These are phyloP conservation scores for Moelleriella libera DNA, from an alignment of 2,329 filamentous ascomycete species.

Conservation along the genomic window DNA sequence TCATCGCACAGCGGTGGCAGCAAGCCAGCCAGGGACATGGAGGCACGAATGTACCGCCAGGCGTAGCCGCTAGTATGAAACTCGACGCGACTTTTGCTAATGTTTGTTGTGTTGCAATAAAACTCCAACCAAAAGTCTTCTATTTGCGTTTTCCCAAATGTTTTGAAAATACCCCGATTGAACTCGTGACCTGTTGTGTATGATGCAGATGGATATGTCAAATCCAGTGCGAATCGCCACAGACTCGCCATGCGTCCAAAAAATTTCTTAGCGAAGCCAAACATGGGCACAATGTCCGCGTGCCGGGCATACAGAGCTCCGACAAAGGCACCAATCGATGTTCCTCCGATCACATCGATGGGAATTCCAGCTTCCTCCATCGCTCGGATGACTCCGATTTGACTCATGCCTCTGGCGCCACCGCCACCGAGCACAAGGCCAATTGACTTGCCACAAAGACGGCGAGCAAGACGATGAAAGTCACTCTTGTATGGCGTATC, in stretches of 20 bases:
- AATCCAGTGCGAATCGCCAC: constrained; percentile 92
- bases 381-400: constrained; percentile 86
- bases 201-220: constrained; percentile 91
- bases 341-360: constrained; percentile 89
- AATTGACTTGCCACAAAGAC: constrained; percentile 86
- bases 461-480: constrained; percentile 81
- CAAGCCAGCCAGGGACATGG: constrained; percentile 89
- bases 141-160: constrained; percentile 91
- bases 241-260: constrained; percentile 97
- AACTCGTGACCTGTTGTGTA: constrained; percentile 99
- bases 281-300: constrained; percentile 93
- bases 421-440: constrained; percentile 89
- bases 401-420: constrained; percentile 80
- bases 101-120: constrained; percentile 99
- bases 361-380: constrained; percentile 94
- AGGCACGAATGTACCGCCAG: constrained; percentile 92
- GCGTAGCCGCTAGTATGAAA: constrained; percentile 95
- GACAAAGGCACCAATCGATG: constrained; percentile 91
- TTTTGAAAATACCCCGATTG: constrained; percentile 97
- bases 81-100: constrained; percentile 82
- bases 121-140: constrained; percentile 99
- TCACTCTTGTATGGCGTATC: constrained; percentile 93
- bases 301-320: constrained; percentile 91
- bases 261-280: constrained; percentile 93
- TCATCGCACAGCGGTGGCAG: constrained; percentile 92